These are phyloP conservation scores for Rubia yunnanensis DNA, from an alignment of 257 asterid genomes.

Conservation along the genomic window DNA sequence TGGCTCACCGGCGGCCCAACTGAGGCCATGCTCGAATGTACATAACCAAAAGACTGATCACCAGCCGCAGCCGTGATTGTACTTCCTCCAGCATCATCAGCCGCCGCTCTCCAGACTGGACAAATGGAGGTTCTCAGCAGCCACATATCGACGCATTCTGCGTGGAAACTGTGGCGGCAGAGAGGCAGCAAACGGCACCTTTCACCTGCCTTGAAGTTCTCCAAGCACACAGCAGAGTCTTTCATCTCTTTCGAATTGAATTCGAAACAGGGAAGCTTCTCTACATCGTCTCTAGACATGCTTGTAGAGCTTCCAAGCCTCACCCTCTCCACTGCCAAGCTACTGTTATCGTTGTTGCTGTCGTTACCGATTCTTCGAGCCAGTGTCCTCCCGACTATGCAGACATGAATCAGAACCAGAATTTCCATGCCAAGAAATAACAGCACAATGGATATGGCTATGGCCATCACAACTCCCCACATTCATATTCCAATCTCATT, in stretches of 20 bases:
- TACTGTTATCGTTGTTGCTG: not conserved
- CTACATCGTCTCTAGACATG: constrained; percentile 67
- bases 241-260: constrained; percentile 33
- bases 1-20: not conserved
- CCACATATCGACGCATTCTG: constrained; percentile 65
- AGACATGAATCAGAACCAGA: constrained; percentile 45
- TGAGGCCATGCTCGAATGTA: not conserved
- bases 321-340: constrained; percentile 30
- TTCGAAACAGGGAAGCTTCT: constrained; percentile 63
- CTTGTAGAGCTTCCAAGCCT: constrained; percentile 37
- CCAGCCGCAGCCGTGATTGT: not conserved
- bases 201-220: constrained; percentile 42
- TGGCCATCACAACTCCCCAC: constrained; percentile 30
- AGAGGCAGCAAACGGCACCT: constrained; percentile 62
- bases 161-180: constrained; percentile 66
- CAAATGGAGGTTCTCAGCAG: constrained; percentile 45
- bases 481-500: constrained; percentile 4
- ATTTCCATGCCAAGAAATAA: constrained; percentile 42
- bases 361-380: constrained; percentile 15
- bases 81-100: constrained; percentile 22
- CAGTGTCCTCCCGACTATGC: constrained; percentile 47
- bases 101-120: constrained; percentile 62
- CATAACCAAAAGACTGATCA: not conserved
- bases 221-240: constrained; percentile 66
- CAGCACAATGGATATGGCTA: constrained; percentile 35